Percentiles rank a stretch among this genome's conserved stretches.
These are phyloP conservation scores for Piper betle DNA, from an alignment of 164 flowering plant species.

Conservation along the genomic window DNA sequence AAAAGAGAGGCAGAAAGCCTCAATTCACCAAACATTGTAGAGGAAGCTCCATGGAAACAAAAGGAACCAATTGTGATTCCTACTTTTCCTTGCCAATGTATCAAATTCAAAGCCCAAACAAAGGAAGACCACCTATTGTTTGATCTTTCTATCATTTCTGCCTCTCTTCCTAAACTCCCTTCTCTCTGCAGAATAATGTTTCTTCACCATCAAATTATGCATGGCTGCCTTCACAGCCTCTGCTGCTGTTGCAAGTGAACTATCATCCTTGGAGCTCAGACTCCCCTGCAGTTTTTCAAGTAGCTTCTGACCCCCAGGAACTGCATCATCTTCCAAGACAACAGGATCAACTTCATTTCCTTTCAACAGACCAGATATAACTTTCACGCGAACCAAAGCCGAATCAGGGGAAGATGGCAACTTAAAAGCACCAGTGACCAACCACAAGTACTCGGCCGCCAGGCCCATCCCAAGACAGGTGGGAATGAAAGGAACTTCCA, in stretches of 20 bases:
- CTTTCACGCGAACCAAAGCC: slow-evolving; percentile 50
- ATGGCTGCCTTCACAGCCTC: slow-evolving; percentile 72
- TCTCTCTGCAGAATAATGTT: slow-evolving; percentile 53
- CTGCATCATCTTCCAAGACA: slow-evolving; percentile 37
- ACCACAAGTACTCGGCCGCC: slow-evolving; percentile 47
- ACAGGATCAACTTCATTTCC: slow-evolving; percentile 12
- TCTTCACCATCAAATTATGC: slow-evolving; percentile 63
- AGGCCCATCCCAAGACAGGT: slow-evolving; percentile 43
- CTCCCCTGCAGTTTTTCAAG: slow-evolving; percentile 69
- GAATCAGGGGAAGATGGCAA: slow-evolving; percentile 18
- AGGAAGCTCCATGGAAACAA: no score
- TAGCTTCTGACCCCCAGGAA: slow-evolving; percentile 59
- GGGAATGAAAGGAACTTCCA: slow-evolving; percentile 47
- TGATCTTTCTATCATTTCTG: slow-evolving; percentile 63
- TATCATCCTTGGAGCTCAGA: slow-evolving; percentile 24
- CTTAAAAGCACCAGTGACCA: slow-evolving; percentile 75
- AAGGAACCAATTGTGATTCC: background rate
- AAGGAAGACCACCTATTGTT: slow-evolving; percentile 8
- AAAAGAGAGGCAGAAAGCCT: background rate
- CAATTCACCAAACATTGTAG: no score
- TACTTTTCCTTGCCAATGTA: background rate
- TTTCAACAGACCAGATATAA: slow-evolving; percentile 27
- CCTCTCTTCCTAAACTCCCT: slow-evolving; percentile 68
- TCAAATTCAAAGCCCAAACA: background rate
- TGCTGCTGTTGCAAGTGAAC: slow-evolving; percentile 44